Evolutionary conservation across 2,329 filamentous ascomycete species (phyloP), one percentile per base, ranked within the genome.

Genomic region (Aspergillus unguis): DNA sequence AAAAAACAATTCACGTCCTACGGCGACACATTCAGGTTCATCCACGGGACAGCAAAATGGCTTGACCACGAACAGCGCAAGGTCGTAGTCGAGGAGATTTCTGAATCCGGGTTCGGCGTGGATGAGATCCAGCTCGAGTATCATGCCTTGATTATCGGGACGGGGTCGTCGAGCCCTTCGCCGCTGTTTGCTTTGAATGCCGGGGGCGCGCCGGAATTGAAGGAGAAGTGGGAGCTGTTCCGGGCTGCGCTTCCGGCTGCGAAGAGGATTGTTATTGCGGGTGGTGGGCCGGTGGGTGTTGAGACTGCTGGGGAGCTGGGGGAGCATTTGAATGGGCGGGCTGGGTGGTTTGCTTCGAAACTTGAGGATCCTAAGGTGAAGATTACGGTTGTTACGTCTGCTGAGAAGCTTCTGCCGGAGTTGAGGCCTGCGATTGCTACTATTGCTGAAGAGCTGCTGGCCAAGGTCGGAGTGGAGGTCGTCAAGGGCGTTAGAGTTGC

Each of bases 261-360:
- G 0, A 76, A 72, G 27, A 70, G 46, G 7, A 77, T 81, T 35
- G 61, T 80, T 5, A 70, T 81, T 35, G 55, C 54, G 0, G 62
- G 62, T 4, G 60, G 63, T 4, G 61, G 63, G 0, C 61, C 61
- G 1, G 44, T 72, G 1, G 75, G 76, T 3, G 62, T 80, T 11
- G 78, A 80, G 55, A 71, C 69, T 2, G 77, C 78, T 0, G 78
- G 78, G 11, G 77, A 80, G 54, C 65, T 80, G 0, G 80, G 77
- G 28, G 76, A 81, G 56, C 69, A 74, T 57, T 68, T 82, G 11
- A 82, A 82, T 52, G 76, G 78, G 1, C 67, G 66, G 2, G 62
- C 73, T 0, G 70, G 75, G 4, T 71, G 64, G 64, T 71, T 77
- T 53, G 62, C 46, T 38, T 38, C 33, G 23, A 58, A 51, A n/a